Evolutionary conservation across 139 green algal species (phyloP).

Genomic region (Chara braunii): DNA sequence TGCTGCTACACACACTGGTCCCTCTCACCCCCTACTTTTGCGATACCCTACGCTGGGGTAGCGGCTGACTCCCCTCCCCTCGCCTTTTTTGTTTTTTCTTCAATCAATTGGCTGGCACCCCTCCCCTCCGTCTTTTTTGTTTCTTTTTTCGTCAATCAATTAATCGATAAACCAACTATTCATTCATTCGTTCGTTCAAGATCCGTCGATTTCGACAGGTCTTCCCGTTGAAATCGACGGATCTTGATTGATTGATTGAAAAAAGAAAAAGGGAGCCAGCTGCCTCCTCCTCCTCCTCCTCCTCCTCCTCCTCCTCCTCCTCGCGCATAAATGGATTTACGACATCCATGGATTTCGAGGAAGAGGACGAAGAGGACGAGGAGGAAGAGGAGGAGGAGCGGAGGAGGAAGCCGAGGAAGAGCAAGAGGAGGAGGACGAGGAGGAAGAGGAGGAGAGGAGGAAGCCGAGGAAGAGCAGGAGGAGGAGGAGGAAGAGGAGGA

Average conservation of each 20-base stretch:
- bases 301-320: no score
- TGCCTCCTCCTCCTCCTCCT: no score
- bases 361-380: neutral
- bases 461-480: neutral
- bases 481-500: slow-evolving; percentile 1
- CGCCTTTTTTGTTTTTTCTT: no score
- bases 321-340: neutral
- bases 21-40: no score
- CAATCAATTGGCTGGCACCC: no score
- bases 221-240: neutral
- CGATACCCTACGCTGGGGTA: no score
- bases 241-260: neutral
- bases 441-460: neutral
- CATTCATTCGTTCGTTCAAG: neutral
- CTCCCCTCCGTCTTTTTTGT: no score
- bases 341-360: neutral
- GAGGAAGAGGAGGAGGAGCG: neutral
- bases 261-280: neutral
- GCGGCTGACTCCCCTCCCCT: no score
- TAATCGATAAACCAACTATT: no score
- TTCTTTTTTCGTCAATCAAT: no score
- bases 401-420: neutral
- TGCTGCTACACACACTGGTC: no score
- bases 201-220: neutral
- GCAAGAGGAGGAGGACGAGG: neutral